Evolutionary conservation across 2,329 filamentous ascomycete genomes (phyloP).

Genomic region (Botrytis porri): DNA sequence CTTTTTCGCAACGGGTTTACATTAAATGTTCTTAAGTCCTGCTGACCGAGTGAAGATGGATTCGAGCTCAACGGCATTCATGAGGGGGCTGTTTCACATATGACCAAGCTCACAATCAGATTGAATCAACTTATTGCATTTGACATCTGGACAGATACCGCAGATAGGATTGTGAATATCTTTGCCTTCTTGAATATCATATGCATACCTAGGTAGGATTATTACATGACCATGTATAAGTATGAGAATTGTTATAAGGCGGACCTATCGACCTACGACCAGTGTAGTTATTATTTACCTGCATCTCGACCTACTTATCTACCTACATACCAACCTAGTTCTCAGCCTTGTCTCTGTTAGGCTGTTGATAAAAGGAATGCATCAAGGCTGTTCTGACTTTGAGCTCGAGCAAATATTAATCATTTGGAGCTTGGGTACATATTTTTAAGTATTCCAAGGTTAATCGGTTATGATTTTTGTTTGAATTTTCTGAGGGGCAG

Average conservation of each 20-base stretch:
- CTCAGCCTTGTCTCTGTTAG: background rate
- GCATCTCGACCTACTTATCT: background rate
- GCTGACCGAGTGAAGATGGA: background rate
- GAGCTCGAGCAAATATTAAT: background rate
- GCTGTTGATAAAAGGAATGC: background rate
- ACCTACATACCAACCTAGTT: background rate
- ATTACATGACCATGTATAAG: background rate
- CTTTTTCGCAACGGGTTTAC: background rate
- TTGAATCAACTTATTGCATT: background rate
- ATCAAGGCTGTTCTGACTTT: background rate
- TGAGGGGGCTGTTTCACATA: background rate
- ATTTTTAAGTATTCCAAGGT: background rate
- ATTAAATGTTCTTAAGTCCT: background rate
- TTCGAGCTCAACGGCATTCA: background rate
- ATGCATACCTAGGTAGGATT: background rate
- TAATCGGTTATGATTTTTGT: background rate
- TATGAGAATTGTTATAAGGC: background rate
- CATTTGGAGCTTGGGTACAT: background rate
- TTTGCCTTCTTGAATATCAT: background rate
- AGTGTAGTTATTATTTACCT: background rate
- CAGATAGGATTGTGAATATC: background rate
- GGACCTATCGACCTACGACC: background rate
- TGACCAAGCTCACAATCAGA: background rate
- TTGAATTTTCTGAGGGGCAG: background rate
- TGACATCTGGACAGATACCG: background rate